Evolutionary conservation across 306 rosid species (phyloP).

Genomic region (Cicer pinnatifidum): DNA sequence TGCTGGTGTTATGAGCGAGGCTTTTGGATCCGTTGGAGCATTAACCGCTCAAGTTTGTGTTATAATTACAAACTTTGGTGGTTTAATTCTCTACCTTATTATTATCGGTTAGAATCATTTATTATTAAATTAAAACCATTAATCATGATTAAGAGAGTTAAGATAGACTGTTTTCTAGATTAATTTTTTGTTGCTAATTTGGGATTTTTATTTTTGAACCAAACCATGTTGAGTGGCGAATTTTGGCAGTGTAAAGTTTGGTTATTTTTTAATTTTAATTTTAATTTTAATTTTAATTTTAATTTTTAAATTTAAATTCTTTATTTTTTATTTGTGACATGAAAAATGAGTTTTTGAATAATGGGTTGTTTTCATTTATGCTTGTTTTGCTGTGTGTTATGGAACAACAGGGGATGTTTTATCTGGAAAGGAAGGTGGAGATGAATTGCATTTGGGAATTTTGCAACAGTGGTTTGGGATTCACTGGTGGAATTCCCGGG

Average conservation of each 20-base stretch:
- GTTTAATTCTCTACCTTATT: constrained; percentile 75
- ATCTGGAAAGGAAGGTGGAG: constrained; percentile 63
- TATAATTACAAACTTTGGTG: constrained; percentile 74
- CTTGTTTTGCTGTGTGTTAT: constrained; percentile 4
- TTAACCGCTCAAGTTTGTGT: constrained; percentile 65
- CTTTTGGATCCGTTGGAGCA: constrained; percentile 71
- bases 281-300: too few relatives aligned
- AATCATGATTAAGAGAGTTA: neutral
- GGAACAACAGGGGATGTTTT: constrained; percentile 73
- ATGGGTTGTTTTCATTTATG: neutral
- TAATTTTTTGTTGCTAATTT: neutral
- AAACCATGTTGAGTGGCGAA: neutral
- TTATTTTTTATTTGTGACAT: neutral
- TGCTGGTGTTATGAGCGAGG: constrained; percentile 86
- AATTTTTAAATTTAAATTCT: neutral
- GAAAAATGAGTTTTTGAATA: neutral
- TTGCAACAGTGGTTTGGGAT: constrained; percentile 93
- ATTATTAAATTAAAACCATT: neutral
- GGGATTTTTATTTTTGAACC: neutral
- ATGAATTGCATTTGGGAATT: constrained; percentile 73
- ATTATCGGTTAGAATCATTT: constrained; percentile 66
- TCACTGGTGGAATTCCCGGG: constrained; percentile 95
- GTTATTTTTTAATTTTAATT: too few relatives aligned
- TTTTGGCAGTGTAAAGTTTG: constrained; percentile 6
- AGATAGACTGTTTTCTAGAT: neutral